phyloP scores from a whole-genome alignment of 345 rosid species.

The Toxicodendron radicans region DNA sequence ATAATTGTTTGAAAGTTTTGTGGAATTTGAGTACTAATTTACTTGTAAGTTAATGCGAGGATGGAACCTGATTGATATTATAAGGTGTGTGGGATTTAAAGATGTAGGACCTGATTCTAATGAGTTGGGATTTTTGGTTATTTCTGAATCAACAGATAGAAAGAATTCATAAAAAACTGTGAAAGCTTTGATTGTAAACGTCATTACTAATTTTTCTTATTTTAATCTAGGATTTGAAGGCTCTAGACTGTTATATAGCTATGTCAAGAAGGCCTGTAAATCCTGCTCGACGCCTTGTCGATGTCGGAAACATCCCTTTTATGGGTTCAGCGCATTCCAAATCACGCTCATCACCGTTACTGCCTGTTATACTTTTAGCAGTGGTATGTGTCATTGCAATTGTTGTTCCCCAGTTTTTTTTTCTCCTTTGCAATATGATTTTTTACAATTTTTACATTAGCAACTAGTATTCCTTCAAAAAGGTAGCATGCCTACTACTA shows the following conservation, averaged over 20 bases:
- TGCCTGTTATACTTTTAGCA: slow-evolving; percentile 44
- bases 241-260: background rate
- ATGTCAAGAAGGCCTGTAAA: slow-evolving; percentile 73
- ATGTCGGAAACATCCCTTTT: slow-evolving; percentile 52
- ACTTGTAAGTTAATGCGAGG: background rate
- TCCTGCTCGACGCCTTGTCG: slow-evolving; percentile 53
- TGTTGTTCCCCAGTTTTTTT: background rate
- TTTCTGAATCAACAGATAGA: background rate
- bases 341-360: slow-evolving; percentile 52
- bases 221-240: slow-evolving; percentile 19
- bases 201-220: background rate
- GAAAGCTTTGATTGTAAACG: background rate
- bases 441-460: background rate
- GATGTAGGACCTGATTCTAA: background rate
- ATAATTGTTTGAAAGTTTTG: background rate
- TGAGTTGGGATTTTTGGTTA: background rate
- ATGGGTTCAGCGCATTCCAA: slow-evolving; percentile 49
- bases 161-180: background rate
- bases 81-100: background rate
- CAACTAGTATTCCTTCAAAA: background rate
- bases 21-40: background rate
- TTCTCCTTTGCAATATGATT: background rate
- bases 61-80: background rate
- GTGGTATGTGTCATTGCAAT: slow-evolving; percentile 40
- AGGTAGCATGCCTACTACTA: background rate